A percentile compares a stretch with the other conserved stretches of the same genome.
These are phyloP conservation scores for Citrus hindsii DNA, from an alignment of 345 rosid species.

Conservation along the genomic window DNA sequence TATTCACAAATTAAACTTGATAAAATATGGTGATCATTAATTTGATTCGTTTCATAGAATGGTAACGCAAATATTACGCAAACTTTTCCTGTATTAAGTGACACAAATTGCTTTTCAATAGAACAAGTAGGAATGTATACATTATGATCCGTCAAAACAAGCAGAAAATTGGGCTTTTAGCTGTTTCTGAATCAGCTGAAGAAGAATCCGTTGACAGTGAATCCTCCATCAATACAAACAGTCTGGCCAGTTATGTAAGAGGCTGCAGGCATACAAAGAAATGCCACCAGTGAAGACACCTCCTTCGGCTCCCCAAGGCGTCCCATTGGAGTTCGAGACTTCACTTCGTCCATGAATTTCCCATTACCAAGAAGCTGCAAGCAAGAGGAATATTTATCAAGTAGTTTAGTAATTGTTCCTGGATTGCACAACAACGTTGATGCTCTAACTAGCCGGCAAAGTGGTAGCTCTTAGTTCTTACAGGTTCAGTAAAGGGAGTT, in stretches of 20 bases:
- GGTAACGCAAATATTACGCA: too few species aligned
- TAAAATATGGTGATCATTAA: too few species aligned
- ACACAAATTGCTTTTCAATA: background rate
- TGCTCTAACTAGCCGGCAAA: background rate
- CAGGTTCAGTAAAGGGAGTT: background rate
- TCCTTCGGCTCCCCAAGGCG: background rate
- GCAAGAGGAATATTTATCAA: background rate
- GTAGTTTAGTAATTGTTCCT: background rate
- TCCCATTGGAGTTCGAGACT: background rate
- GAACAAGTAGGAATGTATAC: too few species aligned
- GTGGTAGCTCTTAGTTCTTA: background rate
- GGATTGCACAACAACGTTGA: too few species aligned
- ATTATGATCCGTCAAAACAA: too few species aligned
- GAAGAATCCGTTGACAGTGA: conserved; percentile 38
- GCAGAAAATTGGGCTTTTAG: too few species aligned
- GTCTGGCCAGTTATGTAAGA: conserved; percentile 67
- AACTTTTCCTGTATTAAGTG: too few species aligned
- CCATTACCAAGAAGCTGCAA: background rate
- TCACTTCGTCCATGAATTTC: conserved; percentile 5
- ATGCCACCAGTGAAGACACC: conserved; percentile 8
- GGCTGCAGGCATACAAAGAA: conserved; percentile 47
- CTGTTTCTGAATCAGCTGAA: background rate
- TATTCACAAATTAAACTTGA: too few species aligned
- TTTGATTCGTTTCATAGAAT: too few species aligned
- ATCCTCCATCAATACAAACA: conserved; percentile 54